Base-by-base conservation (phyloP, 805 yeast species). In the Jamesozyma rosinii region DNA sequence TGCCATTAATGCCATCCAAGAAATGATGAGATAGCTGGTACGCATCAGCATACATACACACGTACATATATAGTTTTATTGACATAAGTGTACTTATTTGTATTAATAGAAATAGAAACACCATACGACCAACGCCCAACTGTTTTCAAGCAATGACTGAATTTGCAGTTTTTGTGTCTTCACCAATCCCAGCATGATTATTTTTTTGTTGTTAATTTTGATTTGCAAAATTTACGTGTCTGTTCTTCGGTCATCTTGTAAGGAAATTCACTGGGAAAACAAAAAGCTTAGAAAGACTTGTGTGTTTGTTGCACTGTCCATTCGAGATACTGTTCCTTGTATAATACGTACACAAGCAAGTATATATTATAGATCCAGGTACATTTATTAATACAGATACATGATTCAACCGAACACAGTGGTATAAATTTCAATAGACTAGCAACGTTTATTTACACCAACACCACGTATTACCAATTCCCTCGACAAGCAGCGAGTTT, bases 1-100 rank as follows among this genome's bases (percentile, higher is more conserved):
- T 52, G 5, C 64, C 64, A 31, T 46, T 59, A 34, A 51, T 54
- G 37, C 64, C 64, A 5, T 51, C 49, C 18, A 59, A 51, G 44
- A 57, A 49, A 32, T 26, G 30, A 31, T 24, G 35, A 29, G 14
- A n/a, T 13, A n/a, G 15, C 10, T 26, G 29, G 24, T 24, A 34
- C 19, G n/a, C 18, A 13, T 14, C 15, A 3, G 3, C 11, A 22
- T 24, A 35, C n/a, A 20, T 26, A 20, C 13, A 34, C 26, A 34
- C 20, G 8, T 34, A n/a, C 18, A 32, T 32, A 30, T 27, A 30
- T 30, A 30, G n/a, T 27, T 10, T 27, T 27, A 10, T 10, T 13
- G 13, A 27, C 9, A 13, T 10, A 27, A 9, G 9, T 9, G 30
- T n/a, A n/a, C n/a, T n/a, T n/a, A n/a, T n/a, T n/a, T n/a, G n/a